These are phyloP conservation scores for Podila epigama DNA, from an alignment of 192 early-diverging fungal genomes.

Conservation along the genomic window DNA sequence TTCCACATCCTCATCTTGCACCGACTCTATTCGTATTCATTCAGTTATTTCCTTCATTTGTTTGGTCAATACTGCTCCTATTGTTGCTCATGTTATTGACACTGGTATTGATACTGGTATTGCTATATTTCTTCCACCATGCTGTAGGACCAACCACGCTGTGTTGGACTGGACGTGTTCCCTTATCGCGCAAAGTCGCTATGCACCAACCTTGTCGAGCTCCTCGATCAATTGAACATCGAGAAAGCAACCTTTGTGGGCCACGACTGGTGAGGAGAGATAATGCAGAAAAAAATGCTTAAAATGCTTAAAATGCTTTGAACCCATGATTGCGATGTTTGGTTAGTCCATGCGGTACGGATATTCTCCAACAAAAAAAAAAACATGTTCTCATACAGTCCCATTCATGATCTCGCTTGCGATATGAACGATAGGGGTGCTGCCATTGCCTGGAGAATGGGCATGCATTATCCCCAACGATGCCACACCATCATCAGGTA, in stretches of 20 bases:
- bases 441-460: slow-evolving; percentile 58
- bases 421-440: slow-evolving; percentile 51
- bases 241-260: slow-evolving; percentile 63
- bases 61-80: background rate
- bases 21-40: background rate
- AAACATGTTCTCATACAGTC: background rate
- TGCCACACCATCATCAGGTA: slow-evolving; percentile 55
- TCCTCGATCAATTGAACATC: slow-evolving; percentile 65
- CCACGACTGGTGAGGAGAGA: slow-evolving; percentile 67
- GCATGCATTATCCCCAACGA: slow-evolving; percentile 65
- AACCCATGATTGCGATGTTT: background rate
- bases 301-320: background rate
- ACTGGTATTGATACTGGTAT: no score
- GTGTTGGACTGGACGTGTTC: slow-evolving; percentile 33
- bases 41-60: background rate
- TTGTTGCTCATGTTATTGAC: no score
- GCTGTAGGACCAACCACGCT: slow-evolving; percentile 44
- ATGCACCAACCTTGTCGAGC: slow-evolving; percentile 56
- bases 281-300: background rate
- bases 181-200: slow-evolving; percentile 60
- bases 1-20: no score
- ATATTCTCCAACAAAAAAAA: background rate
- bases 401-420: background rate
- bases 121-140: no score
- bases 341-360: background rate